Base-by-base conservation (phyloP, 352 stramenopile genomes). In the Phytophthora kernoviae region DNA sequence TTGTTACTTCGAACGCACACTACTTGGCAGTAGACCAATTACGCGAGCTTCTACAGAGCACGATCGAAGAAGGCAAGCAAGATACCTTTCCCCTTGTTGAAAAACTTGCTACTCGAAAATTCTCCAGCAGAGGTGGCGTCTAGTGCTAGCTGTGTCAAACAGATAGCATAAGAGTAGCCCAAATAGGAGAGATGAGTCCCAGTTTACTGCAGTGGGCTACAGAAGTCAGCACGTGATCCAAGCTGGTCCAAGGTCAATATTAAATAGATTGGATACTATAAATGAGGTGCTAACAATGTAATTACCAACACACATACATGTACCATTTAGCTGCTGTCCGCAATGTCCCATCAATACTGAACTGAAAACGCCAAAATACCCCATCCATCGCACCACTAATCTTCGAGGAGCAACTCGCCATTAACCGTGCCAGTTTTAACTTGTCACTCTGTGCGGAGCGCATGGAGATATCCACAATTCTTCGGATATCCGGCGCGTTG, bases 361-460 rank as follows among this genome's bases (percentile, higher is more conserved):
- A 30, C 24, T 30, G n/a, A n/a, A n/a, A 41, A 41, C 34, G n/a
- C n/a, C 18, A 14, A 5, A 30, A 30, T 30, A 30, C 24, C 6
- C 33, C 12, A 14, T 7, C 3, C 21, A 14, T 21, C 15, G 37
- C n/a, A n/a, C n/a, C n/a, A n/a, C n/a, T n/a, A n/a, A 15, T 43
- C 37, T 43, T 46, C 32, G 8, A 60, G 21, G 2, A 55, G 34
- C 46, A 55, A 36, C 48, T 62, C 22, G 40, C 44, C 54, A 55
- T 62, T 39, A 55, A 27, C 2, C 43, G 30, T n/a, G 40, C 46
- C 1, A 63, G 55, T 15, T 58, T 40, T 15, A 63, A 12, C 4
- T 18, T 45, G 22, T 51, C 37, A 26, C 24, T 20, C 7, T 63
- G 27, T 24, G 46, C 21, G 20, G 55, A 57, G 40, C 39, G 24